These are phyloP conservation scores for Achaetomiella virescens DNA, from an alignment of 495 filamentous ascomycete genomes.

Conservation along the genomic window DNA sequence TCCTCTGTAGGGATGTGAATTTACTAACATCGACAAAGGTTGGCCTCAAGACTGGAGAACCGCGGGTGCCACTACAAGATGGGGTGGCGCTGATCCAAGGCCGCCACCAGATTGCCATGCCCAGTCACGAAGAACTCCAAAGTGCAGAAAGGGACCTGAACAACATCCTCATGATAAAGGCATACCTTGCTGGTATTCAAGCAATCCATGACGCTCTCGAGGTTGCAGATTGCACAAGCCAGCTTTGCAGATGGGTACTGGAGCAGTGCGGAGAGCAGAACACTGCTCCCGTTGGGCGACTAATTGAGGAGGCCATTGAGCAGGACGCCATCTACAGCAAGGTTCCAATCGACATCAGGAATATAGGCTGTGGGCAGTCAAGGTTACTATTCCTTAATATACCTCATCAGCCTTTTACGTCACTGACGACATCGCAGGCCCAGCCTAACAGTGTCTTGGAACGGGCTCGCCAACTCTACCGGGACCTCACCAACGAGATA, in stretches of 20 bases:
- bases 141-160: conserved; percentile 23
- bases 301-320: conserved; percentile 72
- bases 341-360: conserved; percentile 76
- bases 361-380: conserved; percentile 89
- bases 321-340: conserved; percentile 72
- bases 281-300: conserved; percentile 50
- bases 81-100: conserved; percentile 16
- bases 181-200: conserved; percentile 63
- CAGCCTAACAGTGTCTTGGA: conserved; percentile 83
- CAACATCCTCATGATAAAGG: conserved; percentile 35
- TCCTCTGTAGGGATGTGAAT: neutral
- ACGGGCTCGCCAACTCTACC: conserved; percentile 79
- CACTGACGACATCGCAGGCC: conserved; percentile 43
- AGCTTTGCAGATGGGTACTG: conserved; percentile 57
- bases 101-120: conserved; percentile 44
- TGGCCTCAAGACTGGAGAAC: neutral
- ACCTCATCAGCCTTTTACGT: neutral
- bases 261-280: conserved; percentile 59
- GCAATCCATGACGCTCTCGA: conserved; percentile 62
- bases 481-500: conserved; percentile 73
- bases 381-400: conserved; percentile 45
- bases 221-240: conserved; percentile 51
- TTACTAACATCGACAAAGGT: conserved; percentile 1
- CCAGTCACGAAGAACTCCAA: conserved; percentile 31
- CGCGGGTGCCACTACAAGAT: conserved; percentile 10